Evolutionary conservation across 2,329 filamentous ascomycete species (phyloP).

Genomic region (Diplodia sapinea): DNA sequence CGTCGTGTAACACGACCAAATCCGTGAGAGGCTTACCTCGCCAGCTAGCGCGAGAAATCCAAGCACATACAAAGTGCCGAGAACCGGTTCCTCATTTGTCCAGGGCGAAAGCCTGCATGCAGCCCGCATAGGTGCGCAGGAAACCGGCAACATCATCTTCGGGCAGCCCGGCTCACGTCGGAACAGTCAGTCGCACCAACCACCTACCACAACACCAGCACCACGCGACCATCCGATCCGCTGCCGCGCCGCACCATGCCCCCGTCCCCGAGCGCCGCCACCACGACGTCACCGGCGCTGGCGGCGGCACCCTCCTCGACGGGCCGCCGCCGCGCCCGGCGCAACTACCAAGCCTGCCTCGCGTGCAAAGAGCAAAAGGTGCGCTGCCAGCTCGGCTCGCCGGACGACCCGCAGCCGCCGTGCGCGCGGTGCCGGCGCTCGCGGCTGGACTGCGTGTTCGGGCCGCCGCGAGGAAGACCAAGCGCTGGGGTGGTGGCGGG

Average conservation of each 20-base stretch:
- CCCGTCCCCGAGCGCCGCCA: too few species aligned
- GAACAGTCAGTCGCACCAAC: too few species aligned
- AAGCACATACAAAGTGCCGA: too few species aligned
- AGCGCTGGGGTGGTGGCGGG: not conserved
- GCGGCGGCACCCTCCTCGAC: not conserved
- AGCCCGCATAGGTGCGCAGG: too few species aligned
- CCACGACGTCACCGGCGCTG: too few species aligned
- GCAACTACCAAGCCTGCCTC: conserved; percentile 24
- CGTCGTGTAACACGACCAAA: too few species aligned
- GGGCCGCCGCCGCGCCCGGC: not conserved
- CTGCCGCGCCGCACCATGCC: too few species aligned
- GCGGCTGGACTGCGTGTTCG: conserved; percentile 11
- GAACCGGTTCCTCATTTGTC: not conserved
- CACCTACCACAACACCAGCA: too few species aligned
- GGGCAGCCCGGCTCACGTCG: too few species aligned
- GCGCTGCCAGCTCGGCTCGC: conserved; percentile 22
- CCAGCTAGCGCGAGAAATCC: too few species aligned
- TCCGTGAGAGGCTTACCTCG: too few species aligned
- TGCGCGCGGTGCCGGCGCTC: conserved; percentile 11
- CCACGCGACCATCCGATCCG: too few species aligned
- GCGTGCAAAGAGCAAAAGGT: conserved; percentile 23
- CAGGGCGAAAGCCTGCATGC: not conserved
- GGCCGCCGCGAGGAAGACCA: not conserved
- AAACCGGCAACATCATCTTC: not conserved
- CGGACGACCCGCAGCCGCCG: conserved; percentile 15